These are phyloP conservation scores for Leccinum olivaceopallidum DNA, from an alignment of 768 basidiomycete genomes.

Conservation along the genomic window DNA sequence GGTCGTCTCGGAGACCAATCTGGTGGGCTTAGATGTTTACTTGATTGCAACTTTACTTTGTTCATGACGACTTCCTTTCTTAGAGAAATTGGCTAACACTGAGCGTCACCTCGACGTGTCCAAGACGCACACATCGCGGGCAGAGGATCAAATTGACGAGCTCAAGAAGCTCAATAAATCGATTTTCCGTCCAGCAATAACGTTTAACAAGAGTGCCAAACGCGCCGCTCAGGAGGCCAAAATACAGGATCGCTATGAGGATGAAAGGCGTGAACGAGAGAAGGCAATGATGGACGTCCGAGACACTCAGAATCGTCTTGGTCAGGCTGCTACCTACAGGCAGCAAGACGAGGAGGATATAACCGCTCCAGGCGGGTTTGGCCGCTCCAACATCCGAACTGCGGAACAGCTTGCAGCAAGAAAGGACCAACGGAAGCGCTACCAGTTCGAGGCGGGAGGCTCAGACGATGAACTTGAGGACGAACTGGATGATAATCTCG, in stretches of 20 bases:
- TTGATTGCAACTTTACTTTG: background rate
- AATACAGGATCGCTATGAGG: slow-evolving; percentile 81
- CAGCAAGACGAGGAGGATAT: slow-evolving; percentile 46
- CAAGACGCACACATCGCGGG: slow-evolving; percentile 81
- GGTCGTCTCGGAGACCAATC: slow-evolving; percentile 88
- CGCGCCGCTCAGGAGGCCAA: slow-evolving; percentile 85
- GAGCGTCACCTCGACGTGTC: slow-evolving; percentile 93
- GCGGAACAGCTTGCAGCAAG: slow-evolving; percentile 52
- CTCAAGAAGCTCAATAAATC: slow-evolving; percentile 92
- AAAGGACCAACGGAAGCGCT: slow-evolving; percentile 77
- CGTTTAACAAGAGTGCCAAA: slow-evolving; percentile 92
- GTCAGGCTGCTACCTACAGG: slow-evolving; percentile 67
- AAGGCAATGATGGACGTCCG: slow-evolving; percentile 83
- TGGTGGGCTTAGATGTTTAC: slow-evolving; percentile 49
- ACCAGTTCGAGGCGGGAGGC: slow-evolving; percentile 87
- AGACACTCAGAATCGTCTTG: slow-evolving; percentile 85
- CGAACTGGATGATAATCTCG: slow-evolving; percentile 88
- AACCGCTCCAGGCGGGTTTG: slow-evolving; percentile 35
- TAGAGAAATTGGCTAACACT: slow-evolving; percentile 89
- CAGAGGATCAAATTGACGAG: slow-evolving; percentile 92
- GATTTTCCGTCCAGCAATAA: slow-evolving; percentile 91
- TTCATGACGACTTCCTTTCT: background rate
- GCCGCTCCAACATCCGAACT: slow-evolving; percentile 44
- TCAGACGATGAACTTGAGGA: slow-evolving; percentile 96
- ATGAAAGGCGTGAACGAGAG: slow-evolving; percentile 82